These are phyloP conservation scores for Plasmodium cynomolgi DNA, from an alignment of 169 alveolate genomes.

Conservation along the genomic window DNA sequence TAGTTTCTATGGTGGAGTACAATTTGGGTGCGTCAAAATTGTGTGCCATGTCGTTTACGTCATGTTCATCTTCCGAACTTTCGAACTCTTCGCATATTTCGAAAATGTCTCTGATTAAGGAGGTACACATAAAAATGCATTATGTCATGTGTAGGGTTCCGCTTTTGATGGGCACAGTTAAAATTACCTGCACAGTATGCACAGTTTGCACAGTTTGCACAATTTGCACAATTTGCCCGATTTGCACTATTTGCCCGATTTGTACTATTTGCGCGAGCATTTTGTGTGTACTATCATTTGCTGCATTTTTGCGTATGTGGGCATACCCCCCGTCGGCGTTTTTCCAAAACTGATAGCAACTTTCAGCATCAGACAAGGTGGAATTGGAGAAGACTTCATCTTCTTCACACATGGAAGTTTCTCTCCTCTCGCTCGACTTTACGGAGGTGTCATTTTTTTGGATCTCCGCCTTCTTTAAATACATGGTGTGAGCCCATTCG, in stretches of 20 bases:
- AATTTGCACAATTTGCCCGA: neutral
- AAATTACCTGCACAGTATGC: neutral
- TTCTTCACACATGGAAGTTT: conserved; percentile 28
- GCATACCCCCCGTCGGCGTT: conserved; percentile 14
- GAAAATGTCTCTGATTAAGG: conserved; percentile 11
- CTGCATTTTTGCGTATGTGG: neutral
- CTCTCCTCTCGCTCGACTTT: neutral
- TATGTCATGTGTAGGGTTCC: neutral
- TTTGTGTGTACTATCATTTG: neutral
- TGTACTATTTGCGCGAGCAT: neutral
- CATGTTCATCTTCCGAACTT: conserved; percentile 55
- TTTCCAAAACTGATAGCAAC: conserved; percentile 34
- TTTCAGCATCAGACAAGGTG: conserved; percentile 58
- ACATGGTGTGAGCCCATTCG: neutral
- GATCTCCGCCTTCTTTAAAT: neutral
- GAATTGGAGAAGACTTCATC: conserved; percentile 52
- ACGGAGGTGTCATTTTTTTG: neutral
- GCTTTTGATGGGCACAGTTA: neutral
- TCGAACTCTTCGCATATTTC: conserved; percentile 66
- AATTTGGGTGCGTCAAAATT: neutral
- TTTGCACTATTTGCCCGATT: too few species aligned
- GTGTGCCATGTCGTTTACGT: neutral
- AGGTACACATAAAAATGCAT: neutral
- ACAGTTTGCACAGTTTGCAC: neutral
- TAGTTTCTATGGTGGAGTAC: conserved; percentile 22